Percentiles rank a stretch among this genome's conserved stretches.
Evolutionary conservation across 768 basidiomycete species (phyloP).

Genomic region (Amanita subjunquillea): DNA sequence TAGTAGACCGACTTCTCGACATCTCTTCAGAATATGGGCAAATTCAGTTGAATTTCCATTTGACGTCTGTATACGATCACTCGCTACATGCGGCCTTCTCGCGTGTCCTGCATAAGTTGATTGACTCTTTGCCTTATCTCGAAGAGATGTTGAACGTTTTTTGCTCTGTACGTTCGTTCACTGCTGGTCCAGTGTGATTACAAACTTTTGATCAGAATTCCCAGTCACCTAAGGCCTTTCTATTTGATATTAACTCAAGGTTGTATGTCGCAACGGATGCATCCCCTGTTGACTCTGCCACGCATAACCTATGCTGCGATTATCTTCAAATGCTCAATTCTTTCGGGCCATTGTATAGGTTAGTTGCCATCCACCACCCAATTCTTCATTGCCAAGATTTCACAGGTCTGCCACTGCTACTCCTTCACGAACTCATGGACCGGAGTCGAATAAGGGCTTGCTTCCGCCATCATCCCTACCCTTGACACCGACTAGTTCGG

Average conservation of each 20-base stretch:
- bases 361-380: conserved; percentile 8
- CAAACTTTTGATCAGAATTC: conserved; percentile 50
- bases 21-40: conserved; percentile 68
- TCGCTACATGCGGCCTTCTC: conserved; percentile 90
- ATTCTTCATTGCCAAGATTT: not conserved
- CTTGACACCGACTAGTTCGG: conserved; percentile 12
- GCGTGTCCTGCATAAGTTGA: conserved; percentile 76
- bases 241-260: conserved; percentile 80
- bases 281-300: conserved; percentile 82
- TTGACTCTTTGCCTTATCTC: conserved; percentile 75
- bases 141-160: conserved; percentile 85
- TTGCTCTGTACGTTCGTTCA: conserved; percentile 44
- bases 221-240: conserved; percentile 86
- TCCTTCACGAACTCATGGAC: conserved; percentile 16
- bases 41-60: conserved; percentile 74
- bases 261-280: conserved; percentile 92
- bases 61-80: conserved; percentile 92
- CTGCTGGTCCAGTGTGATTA: conserved; percentile 1
- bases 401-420: conserved; percentile 22
- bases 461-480: conserved; percentile 11
- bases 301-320: conserved; percentile 84
- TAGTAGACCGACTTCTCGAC: conserved; percentile 75
- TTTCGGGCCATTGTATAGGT: conserved; percentile 85
- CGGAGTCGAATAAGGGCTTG: conserved; percentile 16
- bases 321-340: conserved; percentile 82